phyloP scores from a whole-genome alignment of 352 stramenopile genomes.

The Aphanomyces cochlioides region DNA sequence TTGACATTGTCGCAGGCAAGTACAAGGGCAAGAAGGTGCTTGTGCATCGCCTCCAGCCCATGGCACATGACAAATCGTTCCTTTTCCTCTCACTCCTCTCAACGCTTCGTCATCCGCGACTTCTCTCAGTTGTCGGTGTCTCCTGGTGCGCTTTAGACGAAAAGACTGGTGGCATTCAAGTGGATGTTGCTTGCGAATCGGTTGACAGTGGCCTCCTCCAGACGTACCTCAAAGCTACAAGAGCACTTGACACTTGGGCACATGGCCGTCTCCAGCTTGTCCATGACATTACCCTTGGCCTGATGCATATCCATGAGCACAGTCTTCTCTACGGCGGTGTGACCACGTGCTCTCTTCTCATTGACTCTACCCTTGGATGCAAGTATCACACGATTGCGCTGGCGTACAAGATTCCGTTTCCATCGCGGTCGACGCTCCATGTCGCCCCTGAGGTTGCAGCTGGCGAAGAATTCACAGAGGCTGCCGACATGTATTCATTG shows the following conservation, averaged over 20 bases:
- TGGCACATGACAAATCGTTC: slow-evolving; percentile 24
- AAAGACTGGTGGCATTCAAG: slow-evolving; percentile 12
- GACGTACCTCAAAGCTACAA: background rate
- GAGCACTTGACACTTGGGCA: slow-evolving; percentile 47
- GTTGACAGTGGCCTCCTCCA: slow-evolving; percentile 16
- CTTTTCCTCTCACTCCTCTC: slow-evolving; percentile 17
- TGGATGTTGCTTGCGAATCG: slow-evolving; percentile 21
- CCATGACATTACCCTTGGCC: slow-evolving; percentile 51
- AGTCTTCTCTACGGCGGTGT: slow-evolving; percentile 68
- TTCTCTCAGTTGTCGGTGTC: slow-evolving; percentile 22
- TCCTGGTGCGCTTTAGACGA: slow-evolving; percentile 8
- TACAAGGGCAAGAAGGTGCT: background rate
- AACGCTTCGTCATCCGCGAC: slow-evolving; percentile 22
- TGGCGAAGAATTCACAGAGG: slow-evolving; percentile 33
- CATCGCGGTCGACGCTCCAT: slow-evolving; percentile 39
- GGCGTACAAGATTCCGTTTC: background rate
- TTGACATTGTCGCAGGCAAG: slow-evolving; percentile 18
- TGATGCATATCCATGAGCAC: slow-evolving; percentile 80
- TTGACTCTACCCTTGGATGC: slow-evolving; percentile 66
- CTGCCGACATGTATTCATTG: slow-evolving; percentile 70
- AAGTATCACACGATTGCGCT: slow-evolving; percentile 68
- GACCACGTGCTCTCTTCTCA: slow-evolving; percentile 63
- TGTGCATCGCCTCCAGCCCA: slow-evolving; percentile 11
- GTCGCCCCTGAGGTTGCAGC: slow-evolving; percentile 57
- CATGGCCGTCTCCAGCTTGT: slow-evolving; percentile 78